Base-by-base conservation (phyloP, 129 eudicot genomes). In the Artemisia annua region DNA sequence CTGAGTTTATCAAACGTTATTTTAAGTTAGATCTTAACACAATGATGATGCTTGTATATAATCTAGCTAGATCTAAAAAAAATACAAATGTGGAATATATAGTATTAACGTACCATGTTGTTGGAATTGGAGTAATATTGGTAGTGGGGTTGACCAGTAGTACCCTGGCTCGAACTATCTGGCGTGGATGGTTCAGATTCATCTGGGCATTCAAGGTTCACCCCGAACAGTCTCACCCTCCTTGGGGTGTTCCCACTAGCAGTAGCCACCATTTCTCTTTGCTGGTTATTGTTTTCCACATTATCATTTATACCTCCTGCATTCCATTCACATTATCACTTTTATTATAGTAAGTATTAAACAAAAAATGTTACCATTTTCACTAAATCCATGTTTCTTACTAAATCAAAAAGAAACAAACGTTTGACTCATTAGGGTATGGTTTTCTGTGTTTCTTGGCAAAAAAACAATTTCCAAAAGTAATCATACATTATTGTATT, bases 151-250 rank as follows among this genome's bases (percentile, higher is more conserved):
- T 75, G 80, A 73, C 74, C 74, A 69, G 76, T 76, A 69, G 77
- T 79, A 73, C 79, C 85, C 59, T 75, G 83, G 87, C 85, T 76
- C 77, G 90, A 85, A 73, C 95, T 86, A 72, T 80, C 86, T 14
- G 86, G 83, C 14, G 80, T 75, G 44, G 79, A 60, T 67, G 90
- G 84, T 65, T 79, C 84, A 44, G 76, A 51, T 11, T 77, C 76
- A 59, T 80, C 69, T 28, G 79, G 86, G 63, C 88, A 88, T 65
- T 88, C 88, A 63, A 88, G 74, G 75, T 88, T 88, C 79, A 88
- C 95, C 46, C 95, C 95, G 57, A 88, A 88, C 18, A 88, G 78
- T 82, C 95, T 75, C 65, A 88, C 82, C 73, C 78, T 88, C 82
- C 82, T 88, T 30, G 86, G 75, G 57, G 46, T 39, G 46, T 80